Evolutionary conservation across 176 grass and related monocot species (phyloP), one percentile per base, ranked within the genome.

Genomic region (Ensete ventricosum): DNA sequence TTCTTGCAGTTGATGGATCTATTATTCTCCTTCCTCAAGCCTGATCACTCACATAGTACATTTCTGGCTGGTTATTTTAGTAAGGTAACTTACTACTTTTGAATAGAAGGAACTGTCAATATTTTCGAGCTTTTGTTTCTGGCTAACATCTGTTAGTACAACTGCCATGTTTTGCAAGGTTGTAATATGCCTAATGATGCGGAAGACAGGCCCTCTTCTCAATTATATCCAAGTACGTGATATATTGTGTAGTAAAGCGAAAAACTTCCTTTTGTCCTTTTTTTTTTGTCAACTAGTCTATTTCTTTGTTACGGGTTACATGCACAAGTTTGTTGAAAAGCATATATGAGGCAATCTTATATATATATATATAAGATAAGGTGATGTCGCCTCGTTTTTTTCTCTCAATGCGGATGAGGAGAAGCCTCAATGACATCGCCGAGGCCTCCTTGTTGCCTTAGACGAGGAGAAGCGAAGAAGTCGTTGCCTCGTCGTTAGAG

Each of bases 31-130:
- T 99, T 99, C 76, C 67, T 99, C 69, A 99, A 89, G 81, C 88
- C 88, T 66, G 91, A 89, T 82, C 81, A 91, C 64, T 74, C 84
- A 34, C 91, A 99, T 73, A 89, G 81, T 67, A 88, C 91, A 81
- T 85, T 95, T 51, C 85, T 91, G 62, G 90, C 91, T 81, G 96
- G 96, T 81, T 99, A 99, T 78, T 99, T 99, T 74, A 99, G 91
- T 79, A 99, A 99, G 88, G 96, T 99, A 94, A 71, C 83, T 68
- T 23, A n/a, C 73, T 54, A 65, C 59, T 54, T 64, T 77, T 55
- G 14, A 70, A 25, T 48, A 14, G 11, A 72, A 50, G 12, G 34
- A 50, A 70, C 6, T 19, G 9, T 70, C 17, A n/a, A 9, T 10
- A 52, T 77, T 77, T 19, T 49, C 10, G 17, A 3, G 49, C 8